Evolutionary conservation across 2,329 filamentous ascomycete genomes (phyloP), one percentile per base, ranked within the genome.

Genomic region (Xylariales sp.): DNA sequence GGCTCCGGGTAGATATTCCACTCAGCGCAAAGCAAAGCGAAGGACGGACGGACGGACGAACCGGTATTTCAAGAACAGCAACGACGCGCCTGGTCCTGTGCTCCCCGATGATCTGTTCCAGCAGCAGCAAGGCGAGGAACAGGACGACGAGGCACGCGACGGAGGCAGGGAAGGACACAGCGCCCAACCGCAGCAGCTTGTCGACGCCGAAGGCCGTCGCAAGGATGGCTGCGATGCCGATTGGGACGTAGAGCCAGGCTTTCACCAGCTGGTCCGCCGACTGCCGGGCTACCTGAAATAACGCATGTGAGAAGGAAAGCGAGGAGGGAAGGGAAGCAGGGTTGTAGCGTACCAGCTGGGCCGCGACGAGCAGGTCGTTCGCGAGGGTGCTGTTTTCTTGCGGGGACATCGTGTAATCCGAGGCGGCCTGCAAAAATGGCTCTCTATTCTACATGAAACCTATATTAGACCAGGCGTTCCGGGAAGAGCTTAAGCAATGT

Each of bases 81-180:
- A 89, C 82, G 18, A 88, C 58, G 30, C 76, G 78, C 66, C 80
- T 83, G 1, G 86, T 87, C 63, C 78, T 82, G 57, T 82, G 79
- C 45, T 82, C 81, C 7, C 86, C 86, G 18, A 89, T 69, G 0
- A 82, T 58, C 3, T 76, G 62, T 73, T 89, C 85, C 8, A 79
- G 82, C 0, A 82, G 62, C 7, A 89, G 79, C 10, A 89, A 77
- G 0, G 74, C 79, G 23, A 85, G 71, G 71, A 89, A 88, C 2
- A 89, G 77, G 8, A 87, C 68, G 50, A 89, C 78, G 71, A 90
- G 81, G 50, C 85, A 86, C 3, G 87, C 86, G 3, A 90, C 87
- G 1, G 86, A 89, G 2, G 87, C 84, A 0, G 87, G 87, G 68
- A 90, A 90, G 0, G 85, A 81, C 7, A 89, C 81, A 28, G 80